Evolutionary conservation across 1,139 yeast genomes (phyloP).

Genomic region (Kluyveromyces sp.): DNA sequence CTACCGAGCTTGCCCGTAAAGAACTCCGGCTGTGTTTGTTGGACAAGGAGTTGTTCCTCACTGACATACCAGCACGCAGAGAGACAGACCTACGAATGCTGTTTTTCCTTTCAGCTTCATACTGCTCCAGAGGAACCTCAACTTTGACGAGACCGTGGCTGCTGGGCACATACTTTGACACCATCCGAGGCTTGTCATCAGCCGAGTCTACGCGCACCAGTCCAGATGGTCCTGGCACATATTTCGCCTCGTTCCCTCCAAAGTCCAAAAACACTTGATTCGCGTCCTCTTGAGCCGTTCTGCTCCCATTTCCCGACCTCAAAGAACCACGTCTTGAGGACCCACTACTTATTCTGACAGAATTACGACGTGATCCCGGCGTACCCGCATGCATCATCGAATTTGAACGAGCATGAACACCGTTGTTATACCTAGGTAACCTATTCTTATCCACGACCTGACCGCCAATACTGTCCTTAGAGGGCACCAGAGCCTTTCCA

Average conservation of each 20-base stretch:
- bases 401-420: slow-evolving; percentile 7
- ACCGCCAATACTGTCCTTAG: slow-evolving; percentile 22
- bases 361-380: slow-evolving; percentile 12
- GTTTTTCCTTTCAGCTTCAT: slow-evolving; percentile 9
- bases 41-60: slow-evolving; percentile 5
- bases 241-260: slow-evolving; percentile 23
- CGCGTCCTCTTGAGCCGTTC: slow-evolving; percentile 8
- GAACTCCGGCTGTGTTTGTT: slow-evolving; percentile 2
- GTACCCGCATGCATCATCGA: slow-evolving; percentile 6
- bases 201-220: slow-evolving; percentile 1
- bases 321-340: slow-evolving; percentile 3
- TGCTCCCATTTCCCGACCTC: not conserved
- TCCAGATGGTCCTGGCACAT: slow-evolving; percentile 7
- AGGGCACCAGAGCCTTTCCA: slow-evolving; percentile 28
- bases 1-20: slow-evolving; percentile 1
- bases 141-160: slow-evolving; percentile 41
- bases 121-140: slow-evolving; percentile 38
- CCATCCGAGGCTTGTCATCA: slow-evolving; percentile 25
- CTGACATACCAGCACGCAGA: slow-evolving; percentile 9
- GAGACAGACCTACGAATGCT: slow-evolving; percentile 11
- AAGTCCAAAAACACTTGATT: slow-evolving; percentile 24
- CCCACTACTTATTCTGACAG: slow-evolving; percentile 10
- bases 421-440: slow-evolving; percentile 19
- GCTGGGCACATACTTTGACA: slow-evolving; percentile 43
- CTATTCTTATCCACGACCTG: slow-evolving; percentile 23